These are phyloP conservation scores for Flaveria floridana DNA, from an alignment of 140 eudicot genomes.

Conservation along the genomic window DNA sequence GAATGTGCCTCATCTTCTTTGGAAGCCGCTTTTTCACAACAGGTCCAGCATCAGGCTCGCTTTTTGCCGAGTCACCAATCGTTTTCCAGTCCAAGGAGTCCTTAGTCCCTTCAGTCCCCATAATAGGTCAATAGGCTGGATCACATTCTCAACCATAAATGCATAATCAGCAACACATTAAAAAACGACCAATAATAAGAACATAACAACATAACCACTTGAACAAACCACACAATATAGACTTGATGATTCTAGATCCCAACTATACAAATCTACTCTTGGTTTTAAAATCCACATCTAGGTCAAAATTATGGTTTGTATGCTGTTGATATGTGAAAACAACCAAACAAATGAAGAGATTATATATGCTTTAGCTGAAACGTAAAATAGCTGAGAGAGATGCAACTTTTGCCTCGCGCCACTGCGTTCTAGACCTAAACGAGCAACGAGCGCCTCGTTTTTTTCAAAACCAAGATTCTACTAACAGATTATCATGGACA, in stretches of 20 bases:
- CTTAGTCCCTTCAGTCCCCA: conserved; percentile 59
- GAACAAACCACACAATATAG: neutral
- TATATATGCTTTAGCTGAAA: too few species aligned
- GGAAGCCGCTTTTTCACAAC: conserved; percentile 73
- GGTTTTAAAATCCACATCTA: neutral
- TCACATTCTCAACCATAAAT: conserved; percentile 14
- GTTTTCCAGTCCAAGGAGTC: conserved; percentile 82
- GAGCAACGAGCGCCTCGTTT: neutral
- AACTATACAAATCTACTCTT: neutral
- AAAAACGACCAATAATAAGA: conserved; percentile 1
- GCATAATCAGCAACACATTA: conserved; percentile 20
- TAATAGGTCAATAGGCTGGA: conserved; percentile 25
- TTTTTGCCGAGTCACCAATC: conserved; percentile 45
- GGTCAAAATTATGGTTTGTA: neutral
- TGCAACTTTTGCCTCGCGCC: neutral
- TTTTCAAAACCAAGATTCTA: neutral
- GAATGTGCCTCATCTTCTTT: conserved; percentile 65
- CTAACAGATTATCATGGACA: too few species aligned
- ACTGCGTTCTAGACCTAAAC: neutral
- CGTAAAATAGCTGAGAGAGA: too few species aligned
- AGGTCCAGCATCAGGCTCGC: conserved; percentile 44
- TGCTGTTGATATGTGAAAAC: neutral
- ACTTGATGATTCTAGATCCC: conserved; percentile 1
- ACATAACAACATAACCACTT: neutral
- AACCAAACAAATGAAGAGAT: too few species aligned